Percentiles rank a stretch among this genome's conserved stretches.
These are phyloP conservation scores for Linderniella brevidens DNA, from an alignment of 257 asterid genomes.

Conservation along the genomic window DNA sequence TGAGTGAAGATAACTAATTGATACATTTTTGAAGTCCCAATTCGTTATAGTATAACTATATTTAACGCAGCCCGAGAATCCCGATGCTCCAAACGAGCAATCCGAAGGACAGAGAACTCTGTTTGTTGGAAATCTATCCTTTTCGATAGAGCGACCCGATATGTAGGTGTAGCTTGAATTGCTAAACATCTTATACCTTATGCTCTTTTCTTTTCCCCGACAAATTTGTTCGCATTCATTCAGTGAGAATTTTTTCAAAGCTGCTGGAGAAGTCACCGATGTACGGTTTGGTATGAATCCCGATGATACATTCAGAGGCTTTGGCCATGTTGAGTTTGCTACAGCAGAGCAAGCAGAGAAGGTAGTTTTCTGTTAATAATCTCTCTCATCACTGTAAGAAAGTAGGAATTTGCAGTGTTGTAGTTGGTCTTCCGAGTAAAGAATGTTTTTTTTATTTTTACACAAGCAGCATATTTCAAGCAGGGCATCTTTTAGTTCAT, in stretches of 20 bases:
- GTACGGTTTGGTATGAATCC: constrained; percentile 40
- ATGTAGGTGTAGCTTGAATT: constrained; percentile 30
- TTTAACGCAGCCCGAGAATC: constrained; percentile 33
- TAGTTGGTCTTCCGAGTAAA: no score
- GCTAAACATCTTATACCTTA: no score
- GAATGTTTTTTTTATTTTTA: not conserved
- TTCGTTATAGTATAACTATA: not conserved
- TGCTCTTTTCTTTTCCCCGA: not conserved
- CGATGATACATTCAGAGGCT: constrained; percentile 59
- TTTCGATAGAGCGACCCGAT: constrained; percentile 31
- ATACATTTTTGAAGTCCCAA: not conserved
- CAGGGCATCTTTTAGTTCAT: not conserved
- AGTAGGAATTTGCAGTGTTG: no score
- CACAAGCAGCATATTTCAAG: not conserved
- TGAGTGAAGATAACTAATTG: constrained; percentile 8
- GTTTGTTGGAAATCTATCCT: constrained; percentile 69
- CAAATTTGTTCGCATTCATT: not conserved
- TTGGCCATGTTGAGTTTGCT: constrained; percentile 84
- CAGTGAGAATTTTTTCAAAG: constrained; percentile 63
- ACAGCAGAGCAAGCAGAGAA: constrained; percentile 51
- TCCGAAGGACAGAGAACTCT: constrained; percentile 38
- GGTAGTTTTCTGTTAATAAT: constrained; percentile 17
- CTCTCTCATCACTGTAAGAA: not conserved
- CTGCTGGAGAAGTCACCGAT: constrained; percentile 53
- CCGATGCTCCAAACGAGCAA: constrained; percentile 26